These are phyloP conservation scores for Cymodocea nodosa DNA, from an alignment of 116 monocot genomes.

Conservation along the genomic window DNA sequence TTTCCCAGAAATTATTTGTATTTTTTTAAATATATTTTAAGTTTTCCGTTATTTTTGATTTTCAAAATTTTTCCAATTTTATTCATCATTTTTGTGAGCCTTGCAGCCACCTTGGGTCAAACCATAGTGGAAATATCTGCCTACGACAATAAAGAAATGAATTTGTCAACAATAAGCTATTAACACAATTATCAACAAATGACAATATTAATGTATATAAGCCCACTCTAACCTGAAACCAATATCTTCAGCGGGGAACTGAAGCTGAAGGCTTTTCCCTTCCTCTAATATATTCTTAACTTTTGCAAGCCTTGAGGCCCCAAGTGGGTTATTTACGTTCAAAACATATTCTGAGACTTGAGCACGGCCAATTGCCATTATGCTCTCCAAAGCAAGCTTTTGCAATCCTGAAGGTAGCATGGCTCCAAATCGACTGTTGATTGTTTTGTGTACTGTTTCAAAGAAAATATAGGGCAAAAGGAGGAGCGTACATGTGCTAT, in stretches of 20 bases:
- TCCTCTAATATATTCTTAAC: constrained; percentile 62
- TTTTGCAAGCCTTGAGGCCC: constrained; percentile 56
- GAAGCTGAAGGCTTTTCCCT: constrained; percentile 90
- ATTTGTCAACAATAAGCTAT: too few species aligned
- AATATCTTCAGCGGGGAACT: constrained; percentile 97
- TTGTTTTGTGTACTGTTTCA: constrained; percentile 59
- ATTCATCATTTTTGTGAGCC: too few species aligned
- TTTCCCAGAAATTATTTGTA: too few species aligned
- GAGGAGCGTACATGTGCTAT: neutral
- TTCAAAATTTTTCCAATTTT: too few species aligned
- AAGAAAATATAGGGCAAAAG: neutral
- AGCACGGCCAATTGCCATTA: constrained; percentile 76
- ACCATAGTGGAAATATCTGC: too few species aligned
- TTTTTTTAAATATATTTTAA: too few species aligned
- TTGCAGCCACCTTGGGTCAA: too few species aligned
- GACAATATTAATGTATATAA: neutral
- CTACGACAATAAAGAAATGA: too few species aligned
- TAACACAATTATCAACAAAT: neutral
- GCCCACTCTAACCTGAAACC: constrained; percentile 67
- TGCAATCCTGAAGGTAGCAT: constrained; percentile 62
- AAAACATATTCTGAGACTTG: constrained; percentile 65
- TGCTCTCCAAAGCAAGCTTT: constrained; percentile 60
- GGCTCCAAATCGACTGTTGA: constrained; percentile 52
- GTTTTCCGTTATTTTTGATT: too few species aligned
- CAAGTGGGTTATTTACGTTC: constrained; percentile 77